A percentile compares a stretch with the other conserved stretches of the same genome.
phyloP scores from a whole-genome alignment of 805 yeast genomes.

The Candida cerambycidarum region DNA sequence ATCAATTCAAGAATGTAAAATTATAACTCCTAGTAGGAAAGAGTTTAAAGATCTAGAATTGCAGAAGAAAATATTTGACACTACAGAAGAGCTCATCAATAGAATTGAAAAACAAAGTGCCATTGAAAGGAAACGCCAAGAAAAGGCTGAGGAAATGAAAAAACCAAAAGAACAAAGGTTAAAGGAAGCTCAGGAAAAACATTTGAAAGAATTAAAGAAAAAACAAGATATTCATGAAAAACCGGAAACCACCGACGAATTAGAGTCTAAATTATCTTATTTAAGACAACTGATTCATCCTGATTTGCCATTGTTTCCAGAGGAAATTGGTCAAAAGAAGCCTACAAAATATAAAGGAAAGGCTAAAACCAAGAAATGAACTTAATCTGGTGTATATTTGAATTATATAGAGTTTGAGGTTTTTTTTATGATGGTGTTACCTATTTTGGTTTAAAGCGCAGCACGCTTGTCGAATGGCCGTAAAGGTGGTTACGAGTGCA shows the following conservation, averaged over 20 bases:
- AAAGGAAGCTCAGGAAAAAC: conserved; percentile 18
- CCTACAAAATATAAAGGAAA: not conserved
- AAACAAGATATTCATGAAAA: conserved; percentile 29
- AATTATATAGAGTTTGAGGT: no score
- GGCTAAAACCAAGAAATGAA: not conserved
- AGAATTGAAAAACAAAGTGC: conserved; percentile 72
- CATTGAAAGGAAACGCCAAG: conserved; percentile 51
- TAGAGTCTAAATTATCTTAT: conserved; percentile 31
- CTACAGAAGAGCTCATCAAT: conserved; percentile 58
- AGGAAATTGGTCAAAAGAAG: conserved; percentile 10
- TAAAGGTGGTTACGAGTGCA: no score
- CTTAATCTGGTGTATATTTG: no score
- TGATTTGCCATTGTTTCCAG: conserved; percentile 17
- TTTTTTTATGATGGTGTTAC: no score
- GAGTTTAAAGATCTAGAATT: conserved; percentile 65
- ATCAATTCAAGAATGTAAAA: conserved; percentile 69
- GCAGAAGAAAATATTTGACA: conserved; percentile 59
- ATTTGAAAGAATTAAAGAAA: conserved; percentile 16
- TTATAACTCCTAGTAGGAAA: conserved; percentile 51
- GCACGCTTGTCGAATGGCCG: no score
- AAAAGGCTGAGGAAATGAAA: conserved; percentile 19
- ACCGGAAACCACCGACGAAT: conserved; percentile 36
- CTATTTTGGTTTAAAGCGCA: no score
- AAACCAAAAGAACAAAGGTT: conserved; percentile 20
- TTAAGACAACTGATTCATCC: conserved; percentile 14